These are phyloP conservation scores for Tuber melanosporum DNA, from an alignment of 495 filamentous ascomycete species.

Conservation along the genomic window DNA sequence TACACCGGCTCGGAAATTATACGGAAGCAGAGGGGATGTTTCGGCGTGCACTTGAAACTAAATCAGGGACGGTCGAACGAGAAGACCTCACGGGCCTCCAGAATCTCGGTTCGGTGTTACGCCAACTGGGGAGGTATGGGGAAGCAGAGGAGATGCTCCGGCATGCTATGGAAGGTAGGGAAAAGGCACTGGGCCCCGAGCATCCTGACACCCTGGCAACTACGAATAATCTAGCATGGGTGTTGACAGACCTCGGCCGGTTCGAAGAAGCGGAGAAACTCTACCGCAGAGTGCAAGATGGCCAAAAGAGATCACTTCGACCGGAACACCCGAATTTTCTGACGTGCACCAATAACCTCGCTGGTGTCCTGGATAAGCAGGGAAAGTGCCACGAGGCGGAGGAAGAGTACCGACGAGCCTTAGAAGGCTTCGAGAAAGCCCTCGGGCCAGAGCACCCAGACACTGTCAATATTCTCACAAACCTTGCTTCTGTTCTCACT, in stretches of 20 bases:
- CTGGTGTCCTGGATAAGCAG: conserved; percentile 18
- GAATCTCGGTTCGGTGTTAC: conserved; percentile 10
- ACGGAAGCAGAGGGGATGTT: conserved; percentile 14
- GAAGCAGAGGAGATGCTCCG: conserved; percentile 32
- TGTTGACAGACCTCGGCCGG: conserved; percentile 13
- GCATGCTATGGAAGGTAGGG: conserved; percentile 22
- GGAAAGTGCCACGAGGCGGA: conserved; percentile 17
- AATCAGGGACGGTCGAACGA: neutral
- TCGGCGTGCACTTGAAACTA: conserved; percentile 7
- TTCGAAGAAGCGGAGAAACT: conserved; percentile 36
- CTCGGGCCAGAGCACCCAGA: conserved; percentile 25
- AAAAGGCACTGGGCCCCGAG: conserved; percentile 30
- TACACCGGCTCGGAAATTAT: conserved; percentile 4
- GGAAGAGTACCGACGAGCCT: conserved; percentile 16
- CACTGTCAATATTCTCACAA: conserved; percentile 10
- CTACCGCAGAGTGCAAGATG: conserved; percentile 33
- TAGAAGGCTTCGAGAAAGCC: conserved; percentile 24
- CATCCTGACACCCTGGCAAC: conserved; percentile 17
- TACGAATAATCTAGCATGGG: conserved; percentile 11
- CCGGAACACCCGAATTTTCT: conserved; percentile 39
- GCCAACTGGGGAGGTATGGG: conserved; percentile 28
- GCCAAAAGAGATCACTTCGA: conserved; percentile 38
- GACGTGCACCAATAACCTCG: conserved; percentile 13
- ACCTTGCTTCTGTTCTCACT: conserved; percentile 19
- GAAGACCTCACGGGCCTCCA: conserved; percentile 6